Conservation (phyloP, 1,284 basidiomycete species). For the Afroboletus lepidellus region DNA sequence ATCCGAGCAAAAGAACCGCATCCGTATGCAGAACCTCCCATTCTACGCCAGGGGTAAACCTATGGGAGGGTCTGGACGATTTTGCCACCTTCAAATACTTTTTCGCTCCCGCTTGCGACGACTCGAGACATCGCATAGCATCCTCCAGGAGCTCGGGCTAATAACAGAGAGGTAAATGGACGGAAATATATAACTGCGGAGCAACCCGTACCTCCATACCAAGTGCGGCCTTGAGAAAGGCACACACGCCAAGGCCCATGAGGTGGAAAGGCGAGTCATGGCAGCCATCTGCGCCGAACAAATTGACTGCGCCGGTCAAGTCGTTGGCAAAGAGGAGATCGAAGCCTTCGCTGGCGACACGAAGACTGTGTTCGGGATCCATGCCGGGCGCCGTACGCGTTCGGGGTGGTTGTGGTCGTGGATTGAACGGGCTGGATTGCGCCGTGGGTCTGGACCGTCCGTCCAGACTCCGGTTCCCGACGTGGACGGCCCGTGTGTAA, state of each 20-base stretch:
- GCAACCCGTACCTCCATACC: constrained; percentile 66
- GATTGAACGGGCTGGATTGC: neutral
- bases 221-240: constrained; percentile 75
- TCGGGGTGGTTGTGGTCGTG: constrained; percentile 3
- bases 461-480: constrained; percentile 17
- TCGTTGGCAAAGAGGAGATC: constrained; percentile 69
- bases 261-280: constrained; percentile 63
- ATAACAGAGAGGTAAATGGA: neutral
- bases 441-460: neutral
- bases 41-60: constrained; percentile 63
- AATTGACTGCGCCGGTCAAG: constrained; percentile 48
- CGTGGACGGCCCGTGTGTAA: neutral
- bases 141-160: constrained; percentile 41
- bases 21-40: constrained; percentile 75
- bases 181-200: neutral
- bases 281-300: constrained; percentile 41
- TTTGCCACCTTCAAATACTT: constrained; percentile 52
- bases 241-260: constrained; percentile 68
- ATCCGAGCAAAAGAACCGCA: constrained; percentile 62
- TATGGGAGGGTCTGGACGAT: constrained; percentile 34
- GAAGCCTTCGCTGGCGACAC: constrained; percentile 58
- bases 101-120: constrained; percentile 60
- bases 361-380: constrained; percentile 41
- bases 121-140: constrained; percentile 52
- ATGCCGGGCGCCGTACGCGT: neutral